These are phyloP conservation scores for Pythium phragmitis DNA, from an alignment of 352 stramenopile genomes.

Conservation along the genomic window DNA sequence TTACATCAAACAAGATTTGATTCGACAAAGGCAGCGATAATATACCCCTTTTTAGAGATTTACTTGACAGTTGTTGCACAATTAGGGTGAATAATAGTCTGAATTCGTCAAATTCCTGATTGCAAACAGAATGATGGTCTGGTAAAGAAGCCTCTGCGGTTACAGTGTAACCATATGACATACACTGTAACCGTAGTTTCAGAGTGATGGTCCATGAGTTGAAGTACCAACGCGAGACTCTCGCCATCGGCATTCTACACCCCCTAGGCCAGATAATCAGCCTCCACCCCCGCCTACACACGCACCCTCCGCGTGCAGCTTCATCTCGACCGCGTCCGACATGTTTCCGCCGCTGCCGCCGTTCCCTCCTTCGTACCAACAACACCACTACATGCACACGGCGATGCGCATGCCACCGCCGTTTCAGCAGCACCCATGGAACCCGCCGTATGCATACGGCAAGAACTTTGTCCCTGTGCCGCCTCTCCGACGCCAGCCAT, in stretches of 20 bases:
- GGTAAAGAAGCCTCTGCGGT: no score
- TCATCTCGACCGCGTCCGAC: not conserved
- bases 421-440: constrained; percentile 1
- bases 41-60: no score
- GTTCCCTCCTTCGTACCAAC: not conserved
- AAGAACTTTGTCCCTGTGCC: not conserved
- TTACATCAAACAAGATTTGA: no score
- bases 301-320: no score
- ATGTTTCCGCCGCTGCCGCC: constrained; percentile 19
- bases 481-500: not conserved
- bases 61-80: no score
- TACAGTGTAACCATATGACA: no score
- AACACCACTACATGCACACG: not conserved
- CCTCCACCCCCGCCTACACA: not conserved
- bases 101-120: no score
- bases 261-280: not conserved
- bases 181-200: not conserved
- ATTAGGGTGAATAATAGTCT: no score
- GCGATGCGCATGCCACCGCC: constrained; percentile 4
- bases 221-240: not conserved
- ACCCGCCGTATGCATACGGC: not conserved
- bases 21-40: no score
- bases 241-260: constrained; percentile 1
- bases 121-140: no score
- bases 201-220: constrained; percentile 25